Evolutionary conservation across 2,329 filamentous ascomycete species (phyloP).

Genomic region (Fulvia fulva): DNA sequence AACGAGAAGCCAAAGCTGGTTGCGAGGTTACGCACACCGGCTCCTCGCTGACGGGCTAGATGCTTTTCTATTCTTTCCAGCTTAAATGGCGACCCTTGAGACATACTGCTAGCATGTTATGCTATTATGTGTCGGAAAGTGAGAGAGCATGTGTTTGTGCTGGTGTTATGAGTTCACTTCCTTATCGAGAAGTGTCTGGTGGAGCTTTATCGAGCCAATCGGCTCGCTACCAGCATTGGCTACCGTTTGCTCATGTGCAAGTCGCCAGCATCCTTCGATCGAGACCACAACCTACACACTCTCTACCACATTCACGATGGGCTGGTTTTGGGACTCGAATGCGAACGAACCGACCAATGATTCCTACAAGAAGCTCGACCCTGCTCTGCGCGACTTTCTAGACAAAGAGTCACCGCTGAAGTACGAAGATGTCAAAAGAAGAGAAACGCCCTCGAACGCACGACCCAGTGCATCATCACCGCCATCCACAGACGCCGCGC

Average conservation of each 20-base stretch:
- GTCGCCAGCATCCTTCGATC: neutral
- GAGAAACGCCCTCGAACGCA: neutral
- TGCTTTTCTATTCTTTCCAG: constrained; percentile 31
- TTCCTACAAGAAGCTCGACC: constrained; percentile 72
- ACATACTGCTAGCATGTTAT: constrained; percentile 23
- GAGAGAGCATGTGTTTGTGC: neutral
- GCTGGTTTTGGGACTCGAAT: constrained; percentile 58
- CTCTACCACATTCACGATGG: constrained; percentile 46
- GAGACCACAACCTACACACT: neutral
- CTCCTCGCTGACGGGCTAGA: constrained; percentile 32
- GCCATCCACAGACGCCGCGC: constrained; percentile 30
- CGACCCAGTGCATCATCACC: constrained; percentile 1
- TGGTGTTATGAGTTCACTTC: neutral
- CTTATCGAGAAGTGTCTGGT: neutral
- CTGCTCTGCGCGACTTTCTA: constrained; percentile 78
- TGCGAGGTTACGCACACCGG: constrained; percentile 27
- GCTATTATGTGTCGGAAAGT: neutral
- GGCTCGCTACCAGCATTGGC: neutral
- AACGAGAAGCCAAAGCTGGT: constrained; percentile 32
- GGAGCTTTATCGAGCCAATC: neutral
- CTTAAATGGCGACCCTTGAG: constrained; percentile 25
- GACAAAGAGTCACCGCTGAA: constrained; percentile 75
- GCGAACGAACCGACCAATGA: constrained; percentile 50
- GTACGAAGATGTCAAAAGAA: constrained; percentile 42
- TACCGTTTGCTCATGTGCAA: neutral